These are phyloP conservation scores for Podila epigama DNA, from an alignment of 192 early-diverging fungal species.

Conservation along the genomic window DNA sequence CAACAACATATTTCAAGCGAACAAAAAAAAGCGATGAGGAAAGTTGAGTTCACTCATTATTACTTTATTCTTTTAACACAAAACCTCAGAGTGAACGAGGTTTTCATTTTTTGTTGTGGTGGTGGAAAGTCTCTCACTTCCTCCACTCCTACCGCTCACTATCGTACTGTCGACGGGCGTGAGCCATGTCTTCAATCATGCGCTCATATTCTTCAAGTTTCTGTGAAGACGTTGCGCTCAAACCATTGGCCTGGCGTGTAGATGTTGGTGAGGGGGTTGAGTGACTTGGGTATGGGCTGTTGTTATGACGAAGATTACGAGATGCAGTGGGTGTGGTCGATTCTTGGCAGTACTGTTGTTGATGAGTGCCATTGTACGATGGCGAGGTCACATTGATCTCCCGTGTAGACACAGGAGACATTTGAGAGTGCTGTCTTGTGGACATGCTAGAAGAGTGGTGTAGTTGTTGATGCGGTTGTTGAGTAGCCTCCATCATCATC, in stretches of 20 bases:
- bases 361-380: not conserved
- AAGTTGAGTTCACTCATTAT: too few species aligned
- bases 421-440: not conserved
- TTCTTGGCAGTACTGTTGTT: not conserved
- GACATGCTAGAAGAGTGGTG: not conserved
- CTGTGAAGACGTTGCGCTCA: constrained; percentile 19
- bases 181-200: constrained; percentile 45
- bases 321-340: not conserved
- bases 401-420: not conserved
- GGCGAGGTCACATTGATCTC: not conserved
- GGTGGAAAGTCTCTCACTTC: constrained; percentile 4
- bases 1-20: too few species aligned
- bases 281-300: not conserved
- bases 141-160: too few species aligned
- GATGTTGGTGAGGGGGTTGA: not conserved
- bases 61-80: too few species aligned
- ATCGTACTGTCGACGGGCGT: constrained; percentile 24
- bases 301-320: not conserved
- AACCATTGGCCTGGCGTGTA: not conserved
- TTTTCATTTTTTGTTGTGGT: not conserved
- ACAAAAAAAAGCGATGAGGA: too few species aligned
- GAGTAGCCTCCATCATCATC: not conserved
- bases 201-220: constrained; percentile 42
- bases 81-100: too few species aligned
- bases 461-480: not conserved